Conservation (phyloP, 805 yeast species). For the Maudiozyma serrabonitensis region DNA sequence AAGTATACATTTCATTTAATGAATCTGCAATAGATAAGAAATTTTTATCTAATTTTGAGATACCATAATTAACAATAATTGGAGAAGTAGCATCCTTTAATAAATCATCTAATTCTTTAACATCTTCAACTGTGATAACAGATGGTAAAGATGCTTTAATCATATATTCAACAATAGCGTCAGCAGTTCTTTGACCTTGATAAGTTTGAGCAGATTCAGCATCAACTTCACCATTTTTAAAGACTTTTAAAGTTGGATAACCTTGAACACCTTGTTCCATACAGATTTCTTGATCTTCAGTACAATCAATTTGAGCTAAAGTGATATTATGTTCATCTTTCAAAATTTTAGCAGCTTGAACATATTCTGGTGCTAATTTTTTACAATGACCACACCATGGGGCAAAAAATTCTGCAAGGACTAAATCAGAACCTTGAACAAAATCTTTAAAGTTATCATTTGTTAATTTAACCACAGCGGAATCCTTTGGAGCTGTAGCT, state of each 20-base stretch:
- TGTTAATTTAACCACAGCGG: conserved; percentile 78
- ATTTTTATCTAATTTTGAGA: conserved; percentile 39
- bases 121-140: conserved; percentile 41
- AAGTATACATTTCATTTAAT: conserved; percentile 54
- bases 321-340: conserved; percentile 53
- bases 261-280: conserved; percentile 60
- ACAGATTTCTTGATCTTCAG: conserved; percentile 66
- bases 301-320: conserved; percentile 80
- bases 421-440: conserved; percentile 63
- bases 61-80: conserved; percentile 48
- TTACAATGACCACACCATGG: conserved; percentile 99
- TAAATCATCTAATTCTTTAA: conserved; percentile 42
- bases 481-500: conserved; percentile 70
- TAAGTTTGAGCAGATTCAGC: conserved; percentile 44
- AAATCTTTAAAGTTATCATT: conserved; percentile 56
- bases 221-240: conserved; percentile 41
- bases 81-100: conserved; percentile 34
- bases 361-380: conserved; percentile 70
- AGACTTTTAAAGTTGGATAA: conserved; percentile 75
- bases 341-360: conserved; percentile 66
- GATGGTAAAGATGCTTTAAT: conserved; percentile 73
- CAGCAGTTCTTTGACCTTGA: conserved; percentile 77
- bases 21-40: conserved; percentile 52
- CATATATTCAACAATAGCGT: conserved; percentile 71
- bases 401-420: conserved; percentile 80